A percentile compares a stretch with the other conserved stretches of the same genome.
phyloP scores from a whole-genome alignment of 768 basidiomycete genomes.

The Clitopilus hobsonii region DNA sequence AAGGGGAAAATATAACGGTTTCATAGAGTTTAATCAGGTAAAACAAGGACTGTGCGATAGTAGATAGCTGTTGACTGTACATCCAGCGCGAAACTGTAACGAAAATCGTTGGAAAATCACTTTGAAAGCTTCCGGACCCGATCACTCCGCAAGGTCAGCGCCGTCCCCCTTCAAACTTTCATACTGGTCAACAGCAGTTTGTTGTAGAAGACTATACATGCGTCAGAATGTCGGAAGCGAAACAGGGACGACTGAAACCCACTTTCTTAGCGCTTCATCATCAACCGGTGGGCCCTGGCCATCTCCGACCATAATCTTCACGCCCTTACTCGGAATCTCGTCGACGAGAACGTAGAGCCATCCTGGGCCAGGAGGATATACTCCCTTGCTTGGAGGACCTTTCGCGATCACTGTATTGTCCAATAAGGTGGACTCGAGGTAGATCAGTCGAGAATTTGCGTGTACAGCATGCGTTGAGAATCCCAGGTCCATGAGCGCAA shows the following conservation, averaged over 20 bases:
- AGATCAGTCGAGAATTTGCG: conserved; percentile 72
- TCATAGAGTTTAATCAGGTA: too few species aligned
- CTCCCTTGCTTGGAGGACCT: conserved; percentile 55
- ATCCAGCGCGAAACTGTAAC: too few species aligned
- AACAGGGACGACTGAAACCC: conserved; percentile 16
- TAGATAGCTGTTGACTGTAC: too few species aligned
- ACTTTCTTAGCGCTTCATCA: conserved; percentile 54
- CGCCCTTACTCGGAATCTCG: conserved; percentile 61
- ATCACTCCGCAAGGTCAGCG: not conserved
- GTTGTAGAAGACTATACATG: conserved; percentile 44
- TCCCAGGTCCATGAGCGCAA: conserved; percentile 78
- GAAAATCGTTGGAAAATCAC: not conserved
- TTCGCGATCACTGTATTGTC: conserved; percentile 49
- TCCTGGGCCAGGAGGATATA: conserved; percentile 81
- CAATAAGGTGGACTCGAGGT: conserved; percentile 39
- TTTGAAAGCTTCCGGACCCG: not conserved
- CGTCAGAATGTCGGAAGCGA: not conserved
- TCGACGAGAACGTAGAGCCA: conserved; percentile 67
- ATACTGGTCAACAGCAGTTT: conserved; percentile 47
- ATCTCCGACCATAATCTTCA: conserved; percentile 64
- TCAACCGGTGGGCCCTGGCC: conserved; percentile 60
- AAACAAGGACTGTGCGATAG: too few species aligned
- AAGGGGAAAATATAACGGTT: too few species aligned
- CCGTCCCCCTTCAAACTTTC: conserved; percentile 27
- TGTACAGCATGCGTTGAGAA: conserved; percentile 76